Base-by-base conservation (phyloP, 2,329 filamentous ascomycete species). In the Diaporthe helianthi region DNA sequence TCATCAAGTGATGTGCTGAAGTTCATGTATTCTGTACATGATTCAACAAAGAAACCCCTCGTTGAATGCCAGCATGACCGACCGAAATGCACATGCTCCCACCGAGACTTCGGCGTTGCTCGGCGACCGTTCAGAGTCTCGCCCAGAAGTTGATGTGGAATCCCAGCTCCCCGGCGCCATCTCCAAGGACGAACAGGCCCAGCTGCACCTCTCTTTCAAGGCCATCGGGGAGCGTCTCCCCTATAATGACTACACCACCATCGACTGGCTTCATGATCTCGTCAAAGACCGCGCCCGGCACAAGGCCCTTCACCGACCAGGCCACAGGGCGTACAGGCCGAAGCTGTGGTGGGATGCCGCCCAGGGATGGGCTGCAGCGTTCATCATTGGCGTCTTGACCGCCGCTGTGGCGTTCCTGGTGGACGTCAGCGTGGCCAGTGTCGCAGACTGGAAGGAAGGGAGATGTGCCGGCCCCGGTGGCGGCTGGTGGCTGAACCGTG, bases 181-280 rank as follows among this genome's bases (percentile, higher is more conserved):
- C 41, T 85, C 83, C 17, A 85, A 84, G 68, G 70, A 74, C 38
- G 74, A 74, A 49, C 69, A 70, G 49, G 73, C 68, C 2, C n/a
- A n/a, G n/a, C 67, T 72, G 13, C 64, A 70, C 17, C 65, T 55
- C 51, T 83, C 81, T 29, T 47, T 52, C 2, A 46, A 33, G 26
- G 78, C 83, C 1, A 79, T 86, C 13, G 86, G 86, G 51, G 87
- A 89, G 74, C 78, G 86, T 64, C 76, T 89, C 24, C 84, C 86
- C 0, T 90, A 89, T 74, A 88, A 87, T 73, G 84, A 89, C 72
- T 89, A 90, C 72, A 86, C 84, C 9, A 88, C 86, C 1, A 89
- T 89, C 69, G 87, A 90, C 76, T 89, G 86, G 86, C 79, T 89
- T 12, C 87, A 88, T 75, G 86, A 88, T 73, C 76, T 89, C 68